Evolutionary conservation across 1,284 basidiomycete genomes (phyloP).

Genomic region (Cutaneotrichosporon cyanovorans): DNA sequence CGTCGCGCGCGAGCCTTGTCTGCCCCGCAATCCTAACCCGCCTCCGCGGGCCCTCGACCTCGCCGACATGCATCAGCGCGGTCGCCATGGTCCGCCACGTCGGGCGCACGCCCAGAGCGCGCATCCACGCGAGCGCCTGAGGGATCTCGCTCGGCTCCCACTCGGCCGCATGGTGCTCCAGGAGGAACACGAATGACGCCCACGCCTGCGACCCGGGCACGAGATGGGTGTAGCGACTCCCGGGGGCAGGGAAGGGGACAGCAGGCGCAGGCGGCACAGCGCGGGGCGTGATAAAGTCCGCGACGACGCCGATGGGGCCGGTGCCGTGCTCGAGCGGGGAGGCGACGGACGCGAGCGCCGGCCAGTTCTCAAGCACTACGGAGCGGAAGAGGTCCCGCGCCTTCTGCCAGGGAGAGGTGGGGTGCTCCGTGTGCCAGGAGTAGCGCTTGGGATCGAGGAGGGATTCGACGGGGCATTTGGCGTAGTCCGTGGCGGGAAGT

Average conservation of each 20-base stretch:
- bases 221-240: slow-evolving; percentile 44
- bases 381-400: slow-evolving; percentile 28
- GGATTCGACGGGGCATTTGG: not conserved
- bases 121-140: slow-evolving; percentile 71
- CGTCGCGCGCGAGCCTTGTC: slow-evolving; percentile 43
- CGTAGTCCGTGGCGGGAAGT: slow-evolving; percentile 1
- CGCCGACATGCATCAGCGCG: slow-evolving; percentile 62
- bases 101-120: slow-evolving; percentile 53
- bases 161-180: slow-evolving; percentile 51
- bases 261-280: not conserved
- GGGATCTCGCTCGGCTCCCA: not conserved
- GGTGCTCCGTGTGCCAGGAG: slow-evolving; percentile 18
- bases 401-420: slow-evolving; percentile 24
- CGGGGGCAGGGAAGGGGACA: not conserved
- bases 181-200: slow-evolving; percentile 57
- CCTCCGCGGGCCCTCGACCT: slow-evolving; percentile 58
- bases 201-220: slow-evolving; percentile 53
- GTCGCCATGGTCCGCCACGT: slow-evolving; percentile 54
- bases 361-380: slow-evolving; percentile 36
- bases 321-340: slow-evolving; percentile 26
- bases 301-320: slow-evolving; percentile 11
- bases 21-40: slow-evolving; percentile 49
- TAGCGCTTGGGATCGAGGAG: slow-evolving; percentile 10
- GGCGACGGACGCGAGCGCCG: slow-evolving; percentile 18
- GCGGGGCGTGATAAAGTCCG: slow-evolving; percentile 15